Conservation (phyloP, 306 rosid species). For the Glycyrrhiza uralensis region DNA sequence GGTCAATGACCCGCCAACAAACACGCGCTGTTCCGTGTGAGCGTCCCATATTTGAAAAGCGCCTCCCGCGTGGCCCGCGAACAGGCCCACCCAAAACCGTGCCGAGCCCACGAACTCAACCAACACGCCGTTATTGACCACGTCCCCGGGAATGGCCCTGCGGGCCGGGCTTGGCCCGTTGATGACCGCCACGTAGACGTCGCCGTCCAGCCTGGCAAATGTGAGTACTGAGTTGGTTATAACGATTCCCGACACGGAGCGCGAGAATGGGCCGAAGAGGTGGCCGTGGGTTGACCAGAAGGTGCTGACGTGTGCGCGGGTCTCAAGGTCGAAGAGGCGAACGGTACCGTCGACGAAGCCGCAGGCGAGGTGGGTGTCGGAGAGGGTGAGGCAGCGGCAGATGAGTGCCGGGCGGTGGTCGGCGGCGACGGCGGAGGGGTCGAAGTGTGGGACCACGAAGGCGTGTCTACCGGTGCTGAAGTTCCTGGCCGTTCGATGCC, state of each 20-base stretch:
- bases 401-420: constrained; percentile 30
- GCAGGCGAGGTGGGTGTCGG: constrained; percentile 65
- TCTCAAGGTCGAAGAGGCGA: constrained; percentile 57
- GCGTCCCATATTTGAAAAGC: constrained; percentile 80
- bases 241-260: constrained; percentile 64
- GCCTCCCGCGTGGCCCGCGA: constrained; percentile 63
- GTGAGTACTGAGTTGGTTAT: constrained; percentile 11
- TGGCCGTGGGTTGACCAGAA: constrained; percentile 37
- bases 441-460: constrained; percentile 32
- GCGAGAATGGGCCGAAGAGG: constrained; percentile 56
- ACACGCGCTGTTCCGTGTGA: constrained; percentile 29
- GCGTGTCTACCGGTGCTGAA: constrained; percentile 24
- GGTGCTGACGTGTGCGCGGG: constrained; percentile 45
- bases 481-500: constrained; percentile 73
- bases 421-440: constrained; percentile 33
- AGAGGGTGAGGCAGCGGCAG: constrained; percentile 75
- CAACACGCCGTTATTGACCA: constrained; percentile 54
- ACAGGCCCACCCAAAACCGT: constrained; percentile 81
- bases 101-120: constrained; percentile 67
- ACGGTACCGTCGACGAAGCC: constrained; percentile 83
- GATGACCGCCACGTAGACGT: constrained; percentile 44
- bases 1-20: constrained; percentile 57
- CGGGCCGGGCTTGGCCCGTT: background rate
- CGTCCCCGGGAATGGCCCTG: constrained; percentile 35
- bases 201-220: constrained; percentile 64